A percentile compares a stretch with the other conserved stretches of the same genome.
Evolutionary conservation across 495 filamentous ascomycete genomes (phyloP).

Genomic region (Annulohypoxylon moriforme): DNA sequence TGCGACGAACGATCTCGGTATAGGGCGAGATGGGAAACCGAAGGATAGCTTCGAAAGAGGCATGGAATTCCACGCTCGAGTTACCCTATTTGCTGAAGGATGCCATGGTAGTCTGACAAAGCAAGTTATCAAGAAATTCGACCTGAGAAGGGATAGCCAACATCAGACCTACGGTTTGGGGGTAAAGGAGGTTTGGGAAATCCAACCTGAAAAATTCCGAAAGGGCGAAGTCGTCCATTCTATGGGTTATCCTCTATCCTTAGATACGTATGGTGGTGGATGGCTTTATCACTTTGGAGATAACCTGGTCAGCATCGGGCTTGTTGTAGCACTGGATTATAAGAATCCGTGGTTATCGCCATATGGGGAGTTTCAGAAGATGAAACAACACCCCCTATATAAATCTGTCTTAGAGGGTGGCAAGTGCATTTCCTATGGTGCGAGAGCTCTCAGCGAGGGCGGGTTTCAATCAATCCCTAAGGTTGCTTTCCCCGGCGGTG

Average conservation of each 20-base stretch:
- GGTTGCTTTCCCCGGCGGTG: conserved; percentile 94
- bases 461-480: conserved; percentile 98
- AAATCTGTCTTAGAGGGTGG: conserved; percentile 84
- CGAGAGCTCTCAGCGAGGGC: conserved; percentile 92
- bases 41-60: conserved; percentile 95
- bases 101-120: conserved; percentile 97
- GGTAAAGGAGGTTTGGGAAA: conserved; percentile 97
- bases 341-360: conserved; percentile 96
- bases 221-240: conserved; percentile 89
- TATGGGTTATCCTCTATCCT: conserved; percentile 91
- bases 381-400: conserved; percentile 97
- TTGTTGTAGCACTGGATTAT: conserved; percentile 96
- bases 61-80: conserved; percentile 97
- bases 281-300: conserved; percentile 99
- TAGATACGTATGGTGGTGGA: conserved; percentile 92
- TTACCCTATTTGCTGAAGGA: conserved; percentile 94
- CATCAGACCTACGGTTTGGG: conserved; percentile 96
- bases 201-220: conserved; percentile 90
- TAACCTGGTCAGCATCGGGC: conserved; percentile 92
- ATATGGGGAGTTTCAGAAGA: conserved; percentile 96
- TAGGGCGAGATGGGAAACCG: conserved; percentile 81
- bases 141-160: conserved; percentile 87
- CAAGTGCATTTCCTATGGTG: conserved; percentile 97
- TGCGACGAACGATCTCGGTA: conserved; percentile 93
- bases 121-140: conserved; percentile 94